These are phyloP conservation scores for Hypsizygus marmoreus DNA, from an alignment of 768 basidiomycete genomes.

Conservation along the genomic window DNA sequence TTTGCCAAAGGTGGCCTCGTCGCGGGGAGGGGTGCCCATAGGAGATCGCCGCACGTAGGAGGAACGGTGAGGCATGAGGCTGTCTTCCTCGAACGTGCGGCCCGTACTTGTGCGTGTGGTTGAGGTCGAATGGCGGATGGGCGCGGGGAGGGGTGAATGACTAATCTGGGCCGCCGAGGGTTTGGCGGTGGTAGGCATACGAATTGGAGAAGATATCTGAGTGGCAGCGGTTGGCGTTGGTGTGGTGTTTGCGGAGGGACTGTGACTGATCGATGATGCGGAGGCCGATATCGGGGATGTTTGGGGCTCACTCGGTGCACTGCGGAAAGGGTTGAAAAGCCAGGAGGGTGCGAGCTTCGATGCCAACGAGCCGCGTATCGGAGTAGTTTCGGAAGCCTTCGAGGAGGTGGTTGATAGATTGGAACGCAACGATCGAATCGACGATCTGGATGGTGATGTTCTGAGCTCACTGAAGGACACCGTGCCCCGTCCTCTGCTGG, in stretches of 20 bases:
- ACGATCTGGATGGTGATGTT: constrained; percentile 67
- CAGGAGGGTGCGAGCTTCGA: constrained; percentile 76
- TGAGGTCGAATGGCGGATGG: constrained; percentile 38
- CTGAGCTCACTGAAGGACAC: constrained; percentile 40
- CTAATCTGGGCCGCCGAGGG: constrained; percentile 34
- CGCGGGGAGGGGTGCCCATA: constrained; percentile 67
- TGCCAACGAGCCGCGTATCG: constrained; percentile 41
- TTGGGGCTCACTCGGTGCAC: constrained; percentile 62
- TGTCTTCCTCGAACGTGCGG: constrained; percentile 63
- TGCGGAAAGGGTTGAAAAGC: constrained; percentile 78
- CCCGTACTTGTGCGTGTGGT: constrained; percentile 46
- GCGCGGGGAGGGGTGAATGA: constrained; percentile 40
- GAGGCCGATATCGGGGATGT: constrained; percentile 57
- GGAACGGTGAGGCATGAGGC: constrained; percentile 41
- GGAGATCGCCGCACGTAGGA: constrained; percentile 62
- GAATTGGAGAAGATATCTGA: constrained; percentile 31
- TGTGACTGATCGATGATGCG: constrained; percentile 35
- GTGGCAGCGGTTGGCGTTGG: constrained; percentile 10
- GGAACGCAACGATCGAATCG: constrained; percentile 58
- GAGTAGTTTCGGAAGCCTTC: constrained; percentile 29
- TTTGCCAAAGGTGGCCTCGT: constrained; percentile 59
- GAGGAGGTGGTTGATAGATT: constrained; percentile 50
- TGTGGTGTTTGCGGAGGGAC: constrained; percentile 16
- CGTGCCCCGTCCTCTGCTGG: constrained; percentile 17
- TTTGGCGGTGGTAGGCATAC: constrained; percentile 35